phyloP scores from a whole-genome alignment of 75 land plant species.

The Chamaecyparis obtusa region DNA sequence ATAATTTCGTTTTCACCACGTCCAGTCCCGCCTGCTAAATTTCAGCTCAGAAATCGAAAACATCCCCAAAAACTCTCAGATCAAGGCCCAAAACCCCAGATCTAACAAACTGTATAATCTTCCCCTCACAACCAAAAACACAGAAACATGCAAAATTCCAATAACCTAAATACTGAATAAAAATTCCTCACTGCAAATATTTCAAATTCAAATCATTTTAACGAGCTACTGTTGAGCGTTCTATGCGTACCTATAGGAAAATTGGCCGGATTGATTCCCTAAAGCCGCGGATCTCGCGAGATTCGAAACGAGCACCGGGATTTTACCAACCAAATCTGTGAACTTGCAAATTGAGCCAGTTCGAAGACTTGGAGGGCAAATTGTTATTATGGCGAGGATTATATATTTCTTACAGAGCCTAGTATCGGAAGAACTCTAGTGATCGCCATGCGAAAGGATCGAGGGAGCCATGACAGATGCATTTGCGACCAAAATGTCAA shows the following conservation, averaged over 20 bases:
- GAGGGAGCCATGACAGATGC: too few relatives aligned
- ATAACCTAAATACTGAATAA: neutral
- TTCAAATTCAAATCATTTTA: neutral
- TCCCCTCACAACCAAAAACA: neutral
- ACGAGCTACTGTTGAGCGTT: neutral
- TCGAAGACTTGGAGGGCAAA: neutral
- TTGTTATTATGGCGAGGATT: neutral
- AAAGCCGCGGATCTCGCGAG: neutral
- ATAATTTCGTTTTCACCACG: neutral
- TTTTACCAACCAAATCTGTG: neutral
- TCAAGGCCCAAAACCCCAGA: neutral
- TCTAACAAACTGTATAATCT: neutral
- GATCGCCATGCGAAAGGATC: too few relatives aligned
- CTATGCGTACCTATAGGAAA: neutral
- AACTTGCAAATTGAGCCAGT: neutral
- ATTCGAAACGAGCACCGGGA: neutral
- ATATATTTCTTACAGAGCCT: neutral
- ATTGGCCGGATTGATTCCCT: neutral
- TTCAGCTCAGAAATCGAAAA: neutral
- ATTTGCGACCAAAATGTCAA: too few relatives aligned
- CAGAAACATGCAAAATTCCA: neutral
- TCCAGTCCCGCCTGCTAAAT: neutral
- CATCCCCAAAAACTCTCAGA: neutral
- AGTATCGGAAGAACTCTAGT: neutral
- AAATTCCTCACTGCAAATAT: neutral